A percentile compares a stretch with the other conserved stretches of the same genome.
Conservation (phyloP, 148 eudicot species). For the Mesembryanthemum crystallinum region DNA sequence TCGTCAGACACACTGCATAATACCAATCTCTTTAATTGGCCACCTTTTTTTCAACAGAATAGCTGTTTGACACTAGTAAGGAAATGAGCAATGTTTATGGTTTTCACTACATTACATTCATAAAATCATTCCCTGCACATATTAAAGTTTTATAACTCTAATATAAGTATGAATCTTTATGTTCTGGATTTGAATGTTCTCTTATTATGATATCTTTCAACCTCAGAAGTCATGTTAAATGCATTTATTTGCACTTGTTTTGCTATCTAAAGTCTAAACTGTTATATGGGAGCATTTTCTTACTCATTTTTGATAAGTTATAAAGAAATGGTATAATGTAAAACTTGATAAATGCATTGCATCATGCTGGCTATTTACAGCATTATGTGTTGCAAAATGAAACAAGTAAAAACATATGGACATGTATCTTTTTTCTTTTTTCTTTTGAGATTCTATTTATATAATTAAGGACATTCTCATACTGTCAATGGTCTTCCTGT, state of each 20-base stretch:
- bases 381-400: neutral
- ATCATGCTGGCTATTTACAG: conserved; percentile 1
- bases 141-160: neutral
- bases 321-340: neutral
- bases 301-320: neutral
- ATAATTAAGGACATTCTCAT: neutral
- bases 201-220: neutral
- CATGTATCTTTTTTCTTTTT: neutral
- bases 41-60: neutral
- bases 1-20: neutral
- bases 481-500: conserved; percentile 16
- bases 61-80: neutral
- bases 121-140: neutral
- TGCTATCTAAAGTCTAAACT: neutral
- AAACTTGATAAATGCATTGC: neutral
- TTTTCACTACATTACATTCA: neutral
- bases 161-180: neutral
- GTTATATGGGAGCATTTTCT: neutral
- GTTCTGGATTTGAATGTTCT: neutral
- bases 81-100: neutral
- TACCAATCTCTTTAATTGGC: neutral
- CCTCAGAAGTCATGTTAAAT: neutral
- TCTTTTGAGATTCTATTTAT: neutral
- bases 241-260: neutral
- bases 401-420: neutral